Evolutionary conservation across 2,329 filamentous ascomycete genomes (phyloP).

Genomic region (Beauveria sp.): DNA sequence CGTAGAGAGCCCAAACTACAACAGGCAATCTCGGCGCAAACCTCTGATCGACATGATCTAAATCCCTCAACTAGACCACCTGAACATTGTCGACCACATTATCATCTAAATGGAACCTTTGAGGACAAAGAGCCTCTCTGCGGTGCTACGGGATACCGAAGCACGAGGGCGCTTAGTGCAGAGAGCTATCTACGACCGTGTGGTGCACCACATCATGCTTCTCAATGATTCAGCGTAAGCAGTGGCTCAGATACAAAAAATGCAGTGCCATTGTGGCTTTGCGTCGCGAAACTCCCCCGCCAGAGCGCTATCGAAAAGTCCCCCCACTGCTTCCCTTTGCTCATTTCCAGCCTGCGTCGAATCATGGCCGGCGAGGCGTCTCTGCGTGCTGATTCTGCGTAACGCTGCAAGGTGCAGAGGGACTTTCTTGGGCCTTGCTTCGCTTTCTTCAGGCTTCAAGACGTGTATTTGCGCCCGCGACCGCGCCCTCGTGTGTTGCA

Average conservation of each 20-base stretch:
- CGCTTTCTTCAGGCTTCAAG: neutral
- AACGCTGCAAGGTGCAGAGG: neutral
- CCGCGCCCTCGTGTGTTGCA: neutral
- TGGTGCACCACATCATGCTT: neutral
- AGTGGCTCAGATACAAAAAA: neutral
- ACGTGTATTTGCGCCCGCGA: neutral
- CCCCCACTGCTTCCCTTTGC: neutral
- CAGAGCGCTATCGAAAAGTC: neutral
- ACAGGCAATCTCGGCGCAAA: neutral
- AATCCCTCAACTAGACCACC: neutral
- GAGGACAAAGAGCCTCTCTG: neutral
- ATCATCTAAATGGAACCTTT: neutral
- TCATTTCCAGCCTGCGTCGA: neutral
- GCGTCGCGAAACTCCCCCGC: neutral
- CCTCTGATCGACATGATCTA: neutral
- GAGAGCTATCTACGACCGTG: neutral
- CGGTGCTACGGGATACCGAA: neutral
- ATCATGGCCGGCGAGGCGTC: neutral
- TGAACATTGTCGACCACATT: neutral
- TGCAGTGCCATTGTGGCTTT: neutral
- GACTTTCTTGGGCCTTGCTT: neutral
- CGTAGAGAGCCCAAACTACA: neutral
- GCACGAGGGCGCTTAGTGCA: neutral
- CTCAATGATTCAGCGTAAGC: neutral
- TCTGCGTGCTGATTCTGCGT: neutral